Base-by-base conservation (phyloP, 2,329 filamentous ascomycete species). In the Teratosphaeria viscida region DNA sequence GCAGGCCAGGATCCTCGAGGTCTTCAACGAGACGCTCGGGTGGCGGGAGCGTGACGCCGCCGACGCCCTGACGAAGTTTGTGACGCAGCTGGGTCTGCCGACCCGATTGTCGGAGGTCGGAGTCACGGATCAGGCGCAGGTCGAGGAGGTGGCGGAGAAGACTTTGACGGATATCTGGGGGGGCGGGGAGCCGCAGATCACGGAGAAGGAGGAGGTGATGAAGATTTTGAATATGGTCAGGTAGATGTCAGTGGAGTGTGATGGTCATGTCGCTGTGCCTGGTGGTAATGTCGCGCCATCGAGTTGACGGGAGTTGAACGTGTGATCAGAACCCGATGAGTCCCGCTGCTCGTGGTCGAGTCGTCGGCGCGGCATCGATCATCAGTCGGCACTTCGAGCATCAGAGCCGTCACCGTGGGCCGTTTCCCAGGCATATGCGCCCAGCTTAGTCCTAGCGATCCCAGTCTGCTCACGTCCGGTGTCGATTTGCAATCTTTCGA, bases 51-150 rank as follows among this genome's bases (percentile, higher is more conserved):
- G 73, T 3, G 78, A 82, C 64, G 70, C 82, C 26, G 79, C 79
- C 0, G 81, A 84, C 70, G 69, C 80, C 5, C 67, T 85, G 39
- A 79, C 80, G 55, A 75, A 72, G 3, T 70, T 84, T 2, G 76
- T 85, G 52, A 73, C 75, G 6, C 76, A 77, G 49, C 67, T 85
- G 19, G 81, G 76, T 1, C 74, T 85, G 77, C 82, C 82, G 12
- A 73, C 78, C 56, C 77, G 76, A 1, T 64, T 85, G 52, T 75
- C 73, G 52, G 81, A 82, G 10, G 78, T 83, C 1, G 75, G 77
- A 0, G 75, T 85, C 4, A 74, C 77, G 65, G 66, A 84, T 16
- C 75, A 78, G 23, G 65, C 61, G 3, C 37, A 43, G 37, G 16
- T 43, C 11, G 37, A 43, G 37, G 16, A 43, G 16, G 67, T 85